Conservation (phyloP, 352 stramenopile species). For the Phytophthora pisi region DNA sequence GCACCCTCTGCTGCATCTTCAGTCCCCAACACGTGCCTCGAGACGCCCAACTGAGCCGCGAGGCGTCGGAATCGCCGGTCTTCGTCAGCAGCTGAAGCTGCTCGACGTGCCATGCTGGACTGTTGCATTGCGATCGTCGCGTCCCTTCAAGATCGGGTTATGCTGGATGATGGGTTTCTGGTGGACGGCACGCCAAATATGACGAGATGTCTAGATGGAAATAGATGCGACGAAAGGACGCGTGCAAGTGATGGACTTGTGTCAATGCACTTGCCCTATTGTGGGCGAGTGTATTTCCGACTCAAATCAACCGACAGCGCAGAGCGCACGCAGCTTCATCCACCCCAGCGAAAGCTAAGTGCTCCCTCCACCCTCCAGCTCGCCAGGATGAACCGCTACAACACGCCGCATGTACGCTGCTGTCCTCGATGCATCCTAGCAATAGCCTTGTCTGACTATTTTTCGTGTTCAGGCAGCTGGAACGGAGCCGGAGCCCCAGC, state of each 20-base stretch:
- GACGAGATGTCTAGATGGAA: slow-evolving; percentile 11
- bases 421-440: neutral
- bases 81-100: slow-evolving; percentile 16
- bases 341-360: neutral
- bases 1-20: slow-evolving; percentile 16
- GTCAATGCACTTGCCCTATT: slow-evolving; percentile 5
- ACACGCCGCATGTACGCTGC: slow-evolving; percentile 37
- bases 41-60: slow-evolving; percentile 63
- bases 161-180: neutral
- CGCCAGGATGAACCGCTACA: slow-evolving; percentile 28
- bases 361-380: neutral
- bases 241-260: neutral
- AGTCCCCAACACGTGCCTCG: slow-evolving; percentile 37
- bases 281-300: slow-evolving; percentile 6
- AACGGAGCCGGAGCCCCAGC: slow-evolving; percentile 37
- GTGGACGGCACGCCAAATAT: slow-evolving; percentile 3
- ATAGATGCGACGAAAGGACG: slow-evolving; percentile 33
- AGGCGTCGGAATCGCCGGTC: slow-evolving; percentile 48
- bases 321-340: neutral
- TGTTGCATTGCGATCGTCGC: neutral
- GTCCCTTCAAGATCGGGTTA: slow-evolving; percentile 30
- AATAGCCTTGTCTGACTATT: neutral
- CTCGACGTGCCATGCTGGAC: slow-evolving; percentile 16
- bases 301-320: slow-evolving; percentile 9
- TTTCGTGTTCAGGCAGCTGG: slow-evolving; percentile 45